Evolutionary conservation across 139 green algal genomes (phyloP).

Genomic region (Volvox africanus): DNA sequence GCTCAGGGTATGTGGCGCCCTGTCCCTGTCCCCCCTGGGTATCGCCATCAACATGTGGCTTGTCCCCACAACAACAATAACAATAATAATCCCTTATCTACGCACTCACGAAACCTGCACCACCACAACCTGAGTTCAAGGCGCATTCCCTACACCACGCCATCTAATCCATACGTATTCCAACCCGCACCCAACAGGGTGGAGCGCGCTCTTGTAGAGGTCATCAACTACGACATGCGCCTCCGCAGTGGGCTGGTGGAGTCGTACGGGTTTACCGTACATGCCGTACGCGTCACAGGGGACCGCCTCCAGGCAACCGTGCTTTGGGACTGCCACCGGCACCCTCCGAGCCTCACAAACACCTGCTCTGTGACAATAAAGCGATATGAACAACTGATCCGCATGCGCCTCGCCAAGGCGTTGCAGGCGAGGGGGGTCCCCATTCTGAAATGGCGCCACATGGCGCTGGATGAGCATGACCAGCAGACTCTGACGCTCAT

Average conservation of each 20-base stretch:
- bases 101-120: no score
- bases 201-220: neutral
- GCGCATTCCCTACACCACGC: no score
- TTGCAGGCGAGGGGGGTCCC: neutral
- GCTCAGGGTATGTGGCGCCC: no score
- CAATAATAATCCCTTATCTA: no score
- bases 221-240: neutral
- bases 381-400: neutral
- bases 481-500: neutral
- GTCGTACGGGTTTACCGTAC: neutral
- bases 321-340: slow-evolving; percentile 17
- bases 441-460: slow-evolving; percentile 2
- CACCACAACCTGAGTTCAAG: no score
- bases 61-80: no score
- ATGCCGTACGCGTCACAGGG: neutral
- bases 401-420: neutral
- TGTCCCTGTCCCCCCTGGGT: no score
- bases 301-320: slow-evolving; percentile 9
- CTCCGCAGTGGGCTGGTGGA: neutral
- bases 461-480: neutral
- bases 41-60: no score
- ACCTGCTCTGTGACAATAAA: neutral
- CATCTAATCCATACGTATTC: no score
- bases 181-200: neutral
- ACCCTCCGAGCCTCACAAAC: neutral